Percentiles rank a stretch among this genome's conserved stretches.
phyloP scores from a whole-genome alignment of 495 filamentous ascomycete species.

The Xylaria scruposa region DNA sequence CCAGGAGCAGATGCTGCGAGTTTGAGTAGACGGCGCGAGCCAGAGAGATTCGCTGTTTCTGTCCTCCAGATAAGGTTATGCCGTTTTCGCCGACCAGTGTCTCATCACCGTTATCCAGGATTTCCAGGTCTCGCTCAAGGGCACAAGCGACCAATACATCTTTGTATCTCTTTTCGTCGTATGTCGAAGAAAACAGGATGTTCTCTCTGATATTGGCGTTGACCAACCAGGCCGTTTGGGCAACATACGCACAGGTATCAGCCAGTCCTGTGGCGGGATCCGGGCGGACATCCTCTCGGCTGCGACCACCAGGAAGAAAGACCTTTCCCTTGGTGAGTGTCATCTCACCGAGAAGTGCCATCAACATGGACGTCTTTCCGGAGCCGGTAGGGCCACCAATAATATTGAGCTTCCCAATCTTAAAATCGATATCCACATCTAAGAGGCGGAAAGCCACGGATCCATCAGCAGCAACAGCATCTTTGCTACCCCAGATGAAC shows the following conservation, averaged over 20 bases:
- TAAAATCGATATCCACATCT: slow-evolving; percentile 78
- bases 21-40: slow-evolving; percentile 93
- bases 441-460: slow-evolving; percentile 80
- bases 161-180: slow-evolving; percentile 83
- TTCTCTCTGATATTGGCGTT: slow-evolving; percentile 97
- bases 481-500: slow-evolving; percentile 84
- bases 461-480: slow-evolving; percentile 63
- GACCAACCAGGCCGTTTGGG: slow-evolving; percentile 96
- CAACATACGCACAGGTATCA: slow-evolving; percentile 94
- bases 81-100: slow-evolving; percentile 97
- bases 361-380: slow-evolving; percentile 93
- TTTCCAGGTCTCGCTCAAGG: slow-evolving; percentile 89
- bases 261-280: slow-evolving; percentile 87
- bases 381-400: slow-evolving; percentile 92
- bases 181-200: slow-evolving; percentile 87
- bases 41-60: slow-evolving; percentile 97
- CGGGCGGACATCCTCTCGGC: slow-evolving; percentile 79
- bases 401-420: slow-evolving; percentile 82
- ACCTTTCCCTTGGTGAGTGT: slow-evolving; percentile 80
- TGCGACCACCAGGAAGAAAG: slow-evolving; percentile 80
- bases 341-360: slow-evolving; percentile 98
- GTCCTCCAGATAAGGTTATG: slow-evolving; percentile 93
- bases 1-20: slow-evolving; percentile 86
- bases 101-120: slow-evolving; percentile 90
- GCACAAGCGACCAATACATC: slow-evolving; percentile 90